Base-by-base conservation (phyloP, 2,329 filamentous ascomycete genomes). In the Ophiocordyceps camponoti-floridani region DNA sequence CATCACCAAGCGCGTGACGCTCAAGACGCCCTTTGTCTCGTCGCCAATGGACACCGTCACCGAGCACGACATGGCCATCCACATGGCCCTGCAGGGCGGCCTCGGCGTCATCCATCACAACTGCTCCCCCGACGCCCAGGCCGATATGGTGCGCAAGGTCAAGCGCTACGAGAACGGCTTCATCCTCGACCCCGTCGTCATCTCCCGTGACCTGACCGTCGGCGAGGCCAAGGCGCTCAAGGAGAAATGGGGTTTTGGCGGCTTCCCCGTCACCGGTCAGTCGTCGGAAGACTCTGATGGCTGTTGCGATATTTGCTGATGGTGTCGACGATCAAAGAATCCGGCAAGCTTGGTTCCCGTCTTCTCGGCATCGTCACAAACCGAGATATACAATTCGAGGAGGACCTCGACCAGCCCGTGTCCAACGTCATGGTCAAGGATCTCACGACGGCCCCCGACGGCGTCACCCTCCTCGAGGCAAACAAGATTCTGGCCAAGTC, bases 21-120 rank as follows among this genome's bases (percentile, higher is more conserved):
- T 98, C 62, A 98, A 95, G 77, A 93, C 88, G 7, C 91, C 91
- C 48, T 88, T 98, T 58, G 77, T 96, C 52, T 98, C 91, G 42
- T 96, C 91, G 37, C 91, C 93, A 57, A 98, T 98, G 91, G 91
- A 98, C 70, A 98, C 91, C 10, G 91, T 98, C 62, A 98, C 93
- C 40, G 91, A 98, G 71, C 84, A 94, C 68, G 89, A 94, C 63
- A 98, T 98, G 93, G 93, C 91, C 52, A 96, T 98, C 56, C 85
- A 95, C 69, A 94, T 93, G 75, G 85, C 85, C 44, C 74, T 91
- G 30, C 82, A 91, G 59, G 85, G 85, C 56, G 85, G 85, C 57
- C 72, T 93, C 16, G 85, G 91, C 68, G 87, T 98, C 55, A 94
- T 98, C 54, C 91, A 98, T 73, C 91, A 98, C 77, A 98, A 98